Conservation (phyloP, 257 asterid species). For the Nicotiana tomentosiformis region DNA sequence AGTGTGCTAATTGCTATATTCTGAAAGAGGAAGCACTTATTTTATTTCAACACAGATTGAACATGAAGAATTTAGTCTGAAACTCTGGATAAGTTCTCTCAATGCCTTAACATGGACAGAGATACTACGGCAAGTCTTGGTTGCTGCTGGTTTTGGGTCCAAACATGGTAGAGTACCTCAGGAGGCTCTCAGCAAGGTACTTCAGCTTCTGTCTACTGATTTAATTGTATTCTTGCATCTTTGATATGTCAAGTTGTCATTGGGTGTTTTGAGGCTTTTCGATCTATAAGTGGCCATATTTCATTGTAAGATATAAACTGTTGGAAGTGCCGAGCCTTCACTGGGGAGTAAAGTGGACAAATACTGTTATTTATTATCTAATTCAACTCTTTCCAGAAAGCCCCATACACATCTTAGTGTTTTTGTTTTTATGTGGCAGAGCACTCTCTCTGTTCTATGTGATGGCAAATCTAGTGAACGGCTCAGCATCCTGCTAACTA, state of each 20-base stretch:
- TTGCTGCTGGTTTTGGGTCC: conserved; percentile 93
- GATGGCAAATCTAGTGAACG: background rate
- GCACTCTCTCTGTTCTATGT: background rate
- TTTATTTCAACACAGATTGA: conserved; percentile 62
- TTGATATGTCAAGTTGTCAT: background rate
- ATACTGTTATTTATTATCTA: background rate
- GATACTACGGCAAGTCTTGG: conserved; percentile 69
- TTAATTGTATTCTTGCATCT: background rate
- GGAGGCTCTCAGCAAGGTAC: conserved; percentile 61
- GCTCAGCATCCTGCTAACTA: background rate
- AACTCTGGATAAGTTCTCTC: conserved; percentile 73
- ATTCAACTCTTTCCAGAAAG: background rate
- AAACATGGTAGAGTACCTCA: conserved; percentile 32
- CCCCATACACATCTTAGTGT: background rate
- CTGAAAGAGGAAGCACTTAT: conserved; percentile 1
- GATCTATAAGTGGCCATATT: background rate
- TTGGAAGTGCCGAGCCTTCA: background rate
- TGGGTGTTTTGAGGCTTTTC: background rate
- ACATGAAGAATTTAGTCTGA: conserved; percentile 34
- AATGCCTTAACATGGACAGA: conserved; percentile 93
- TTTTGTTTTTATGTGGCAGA: background rate
- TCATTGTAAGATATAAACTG: background rate
- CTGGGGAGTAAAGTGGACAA: background rate
- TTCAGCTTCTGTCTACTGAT: conserved; percentile 16
- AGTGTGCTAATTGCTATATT: background rate